Conservation (phyloP, 176 grass and related monocot genomes). For the Cocos nucifera region DNA sequence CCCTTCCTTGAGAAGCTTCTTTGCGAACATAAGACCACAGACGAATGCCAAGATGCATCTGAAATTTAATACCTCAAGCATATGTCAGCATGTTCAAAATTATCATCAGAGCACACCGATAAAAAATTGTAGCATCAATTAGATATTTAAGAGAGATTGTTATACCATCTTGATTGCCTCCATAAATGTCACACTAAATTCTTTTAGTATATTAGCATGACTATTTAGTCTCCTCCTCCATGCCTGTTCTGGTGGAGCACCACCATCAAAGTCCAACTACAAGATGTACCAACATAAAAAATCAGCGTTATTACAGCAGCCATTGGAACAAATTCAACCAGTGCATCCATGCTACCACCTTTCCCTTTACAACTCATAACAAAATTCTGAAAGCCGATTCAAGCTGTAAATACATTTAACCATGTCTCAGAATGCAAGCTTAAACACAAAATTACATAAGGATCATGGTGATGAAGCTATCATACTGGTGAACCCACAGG, state of each 20-base stretch:
- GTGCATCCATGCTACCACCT: too few relatives aligned
- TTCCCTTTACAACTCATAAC: too few relatives aligned
- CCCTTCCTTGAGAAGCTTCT: constrained; percentile 98
- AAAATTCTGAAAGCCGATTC: too few relatives aligned
- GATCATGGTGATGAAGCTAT: too few relatives aligned
- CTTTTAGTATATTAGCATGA: constrained; percentile 86
- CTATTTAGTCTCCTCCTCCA: constrained; percentile 89
- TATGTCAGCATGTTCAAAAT: too few relatives aligned
- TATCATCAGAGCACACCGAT: not conserved
- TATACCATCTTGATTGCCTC: constrained; percentile 87
- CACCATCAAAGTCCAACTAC: constrained; percentile 89
- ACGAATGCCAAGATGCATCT: constrained; percentile 90
- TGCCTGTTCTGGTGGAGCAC: constrained; percentile 74
- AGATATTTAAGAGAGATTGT: constrained; percentile 6
- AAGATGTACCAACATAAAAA: not conserved
- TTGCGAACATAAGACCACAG: constrained; percentile 97
- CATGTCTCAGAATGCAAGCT: too few relatives aligned
- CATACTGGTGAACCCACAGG: too few relatives aligned
- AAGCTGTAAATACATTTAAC: too few relatives aligned
- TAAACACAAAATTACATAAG: too few relatives aligned
- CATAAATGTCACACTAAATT: constrained; percentile 91
- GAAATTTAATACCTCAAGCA: constrained; percentile 3
- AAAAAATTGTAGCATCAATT: constrained; percentile 5
- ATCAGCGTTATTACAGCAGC: not conserved
- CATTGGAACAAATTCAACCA: too few relatives aligned